Base-by-base conservation (phyloP, 805 yeast genomes). In the Candida incommunis region DNA sequence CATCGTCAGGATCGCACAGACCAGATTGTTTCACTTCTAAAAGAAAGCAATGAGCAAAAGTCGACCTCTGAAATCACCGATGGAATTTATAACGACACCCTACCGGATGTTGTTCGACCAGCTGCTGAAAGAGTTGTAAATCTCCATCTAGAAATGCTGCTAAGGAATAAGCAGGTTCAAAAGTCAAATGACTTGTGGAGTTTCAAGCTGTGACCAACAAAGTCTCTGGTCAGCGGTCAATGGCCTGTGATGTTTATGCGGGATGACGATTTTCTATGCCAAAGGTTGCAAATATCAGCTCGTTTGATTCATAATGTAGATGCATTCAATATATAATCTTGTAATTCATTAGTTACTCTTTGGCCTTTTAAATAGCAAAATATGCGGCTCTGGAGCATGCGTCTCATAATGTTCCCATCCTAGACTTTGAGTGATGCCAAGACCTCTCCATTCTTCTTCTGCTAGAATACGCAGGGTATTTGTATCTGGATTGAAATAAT, bases 341-440 rank as follows among this genome's bases (percentile, higher is more conserved):
- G n/a, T 31, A 31, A n/a, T 11, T 31, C 37, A 31, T 31, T 31
- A 31, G 37, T 9, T 13, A n/a, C 37, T 31, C 37, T n/a, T 7
- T 11, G 50, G 51, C 29, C 62, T 51, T 65, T 82, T 82, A 67
- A 92, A 92, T 49, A 92, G 70, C 50, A 92, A 68, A 49, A 92
- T 92, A 60, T 92, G 98, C 22, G 99, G 99, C 64, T 92, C 99
- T 40, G 99, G 99, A 1, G 97, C 83, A 62, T 92, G 98, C 37
- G 95, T 88, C 58, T 92, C 98, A 59, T 90, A 92, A 63, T 92
- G 98, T 45, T 74, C 92, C 98, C 98, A 92, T 1, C 98, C 98
- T 49, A 92, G 69, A 29, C 95, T 83, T 63, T 92, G 99, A 4
- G 97, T 92, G 56, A 92, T 87, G 2, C 99, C 99, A 43, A 92